Percentiles rank a stretch among this genome's conserved stretches.
Conservation (phyloP, 2,329 filamentous ascomycete genomes). For the Talaromyces atroroseus region DNA sequence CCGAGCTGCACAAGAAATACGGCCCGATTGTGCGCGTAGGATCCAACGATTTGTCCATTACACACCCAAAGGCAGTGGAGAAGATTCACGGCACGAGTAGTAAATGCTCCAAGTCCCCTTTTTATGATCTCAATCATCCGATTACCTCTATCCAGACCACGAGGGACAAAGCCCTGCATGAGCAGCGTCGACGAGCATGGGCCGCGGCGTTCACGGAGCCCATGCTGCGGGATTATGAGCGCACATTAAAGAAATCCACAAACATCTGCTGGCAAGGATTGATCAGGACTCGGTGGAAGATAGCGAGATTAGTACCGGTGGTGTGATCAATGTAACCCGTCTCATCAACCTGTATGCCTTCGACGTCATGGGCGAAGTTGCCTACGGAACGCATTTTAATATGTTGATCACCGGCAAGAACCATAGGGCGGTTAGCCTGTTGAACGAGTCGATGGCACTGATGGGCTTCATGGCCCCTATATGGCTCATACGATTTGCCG, state of each 20-base stretch:
- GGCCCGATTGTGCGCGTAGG: constrained; percentile 33
- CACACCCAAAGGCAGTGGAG: constrained; percentile 31
- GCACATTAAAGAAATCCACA: constrained; percentile 30
- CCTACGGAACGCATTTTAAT: constrained; percentile 34
- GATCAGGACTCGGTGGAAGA: too few relatives aligned
- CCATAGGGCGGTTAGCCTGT: constrained; percentile 27
- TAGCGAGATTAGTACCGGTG: not conserved
- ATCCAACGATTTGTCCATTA: constrained; percentile 30
- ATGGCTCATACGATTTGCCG: constrained; percentile 29
- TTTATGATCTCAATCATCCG: constrained; percentile 34
- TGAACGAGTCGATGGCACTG: constrained; percentile 28
- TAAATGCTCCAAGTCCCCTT: constrained; percentile 36
- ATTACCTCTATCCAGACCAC: constrained; percentile 34
- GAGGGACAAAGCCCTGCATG: constrained; percentile 33
- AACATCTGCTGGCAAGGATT: constrained; percentile 22
- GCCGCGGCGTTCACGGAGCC: constrained; percentile 36
- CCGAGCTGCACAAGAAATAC: constrained; percentile 28
- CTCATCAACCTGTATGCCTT: constrained; percentile 40
- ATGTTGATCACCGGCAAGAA: constrained; percentile 2
- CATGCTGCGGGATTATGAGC: constrained; percentile 37
- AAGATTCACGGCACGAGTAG: constrained; percentile 33
- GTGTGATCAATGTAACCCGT: constrained; percentile 30
- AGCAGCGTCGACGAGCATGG: constrained; percentile 37
- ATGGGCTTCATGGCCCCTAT: constrained; percentile 17
- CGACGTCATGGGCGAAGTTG: constrained; percentile 43